These are phyloP conservation scores for Saksenaea oblongispora DNA, from an alignment of 371 early-diverging fungal genomes.

Conservation along the genomic window DNA sequence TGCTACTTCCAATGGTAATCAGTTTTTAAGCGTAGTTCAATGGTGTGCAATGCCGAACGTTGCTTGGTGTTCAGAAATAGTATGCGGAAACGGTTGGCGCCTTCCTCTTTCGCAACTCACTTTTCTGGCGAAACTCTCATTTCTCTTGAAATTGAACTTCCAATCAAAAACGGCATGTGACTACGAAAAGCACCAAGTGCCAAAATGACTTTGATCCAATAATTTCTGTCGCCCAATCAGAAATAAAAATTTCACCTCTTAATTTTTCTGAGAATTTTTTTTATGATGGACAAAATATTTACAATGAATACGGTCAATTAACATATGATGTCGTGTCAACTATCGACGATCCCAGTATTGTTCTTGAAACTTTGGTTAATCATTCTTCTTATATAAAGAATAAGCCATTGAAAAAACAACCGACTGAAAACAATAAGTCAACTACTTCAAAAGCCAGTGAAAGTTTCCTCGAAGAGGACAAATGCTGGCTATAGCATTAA, in stretches of 20 bases:
- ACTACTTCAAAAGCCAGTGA: neutral
- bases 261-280: too few relatives aligned
- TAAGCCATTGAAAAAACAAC: neutral
- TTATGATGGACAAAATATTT: too few relatives aligned
- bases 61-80: neutral
- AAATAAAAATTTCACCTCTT: too few relatives aligned
- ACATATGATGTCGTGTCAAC: slow-evolving; percentile 5
- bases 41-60: neutral
- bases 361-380: slow-evolving; percentile 4
- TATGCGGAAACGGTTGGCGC: neutral
- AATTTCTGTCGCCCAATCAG: too few relatives aligned
- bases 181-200: too few relatives aligned
- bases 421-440: neutral
- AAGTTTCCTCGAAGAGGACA: neutral
- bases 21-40: neutral
- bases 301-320: neutral
- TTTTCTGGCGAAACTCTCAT: too few relatives aligned
- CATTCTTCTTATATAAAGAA: too few relatives aligned
- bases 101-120: too few relatives aligned
- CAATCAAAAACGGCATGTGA: too few relatives aligned
- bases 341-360: slow-evolving; percentile 3
- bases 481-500: neutral
- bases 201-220: too few relatives aligned
- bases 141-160: too few relatives aligned
- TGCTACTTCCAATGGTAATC: neutral